Evolutionary conservation across 257 asterid species (phyloP), one percentile per base, ranked within the genome.

Genomic region (Petunia axillaris): DNA sequence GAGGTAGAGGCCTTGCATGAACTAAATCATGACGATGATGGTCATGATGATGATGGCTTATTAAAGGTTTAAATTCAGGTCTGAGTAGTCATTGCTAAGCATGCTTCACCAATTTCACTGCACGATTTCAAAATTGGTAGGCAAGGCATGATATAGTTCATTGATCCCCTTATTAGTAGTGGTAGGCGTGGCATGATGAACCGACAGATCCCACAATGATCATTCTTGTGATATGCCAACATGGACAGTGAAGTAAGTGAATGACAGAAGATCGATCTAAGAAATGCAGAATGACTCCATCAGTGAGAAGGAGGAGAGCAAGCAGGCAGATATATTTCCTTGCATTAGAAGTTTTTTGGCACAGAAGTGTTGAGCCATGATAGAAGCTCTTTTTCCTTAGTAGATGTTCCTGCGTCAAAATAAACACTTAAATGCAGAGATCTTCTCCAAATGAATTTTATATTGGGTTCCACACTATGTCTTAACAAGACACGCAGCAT

Each of bases 351-450:
- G 6, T 36, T 63, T 85, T 84, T 85, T 83, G 86, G 96, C 88
- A 68, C 9, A 68, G 8, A 83, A 90, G 91, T 90, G 88, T 87
- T 90, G 80, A 85, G 89, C 93, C 92, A 89, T 88, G 82, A 85
- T 86, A 90, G 94, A 85, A 87, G 93, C 91, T 88, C 95, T 85
- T 86, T 83, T 85, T 86, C 94, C 83, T 86, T 88, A 82, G 90
- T 60, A 88, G 87, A 87, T 74, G 93, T 86, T 86, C 97, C 98
- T 94, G 97, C 94, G 92, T 89, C 91, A 94, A 94, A 94, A 88
- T 89, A 94, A 91, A 91, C 86, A 80, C 92, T 92, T 92, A 89
- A 91, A 88, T 76, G 85, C 38, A 80, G 85, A 87, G 85, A 77
- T 82, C 90, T 82, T 81, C 81, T 46, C 58, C 58, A 39, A 78